These are phyloP conservation scores for Rosa persica DNA, from an alignment of 306 rosid genomes.

Conservation along the genomic window DNA sequence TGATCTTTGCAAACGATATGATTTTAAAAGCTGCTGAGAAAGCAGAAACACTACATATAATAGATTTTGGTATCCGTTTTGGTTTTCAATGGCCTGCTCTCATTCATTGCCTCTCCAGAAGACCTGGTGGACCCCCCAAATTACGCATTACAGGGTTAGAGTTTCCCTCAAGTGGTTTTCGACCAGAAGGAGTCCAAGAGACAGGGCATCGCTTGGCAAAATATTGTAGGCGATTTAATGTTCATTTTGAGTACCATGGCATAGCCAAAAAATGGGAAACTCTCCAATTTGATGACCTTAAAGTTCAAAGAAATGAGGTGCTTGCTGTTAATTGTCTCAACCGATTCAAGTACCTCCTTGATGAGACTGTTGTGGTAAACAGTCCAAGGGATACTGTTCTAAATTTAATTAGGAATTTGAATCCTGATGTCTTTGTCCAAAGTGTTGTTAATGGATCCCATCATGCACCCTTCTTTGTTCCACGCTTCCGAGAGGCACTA, in stretches of 20 bases:
- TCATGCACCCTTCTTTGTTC: conserved; percentile 58
- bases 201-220: conserved; percentile 41
- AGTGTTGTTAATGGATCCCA: conserved; percentile 43
- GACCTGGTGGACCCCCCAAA: conserved; percentile 73
- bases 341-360: conserved; percentile 49
- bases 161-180: conserved; percentile 40
- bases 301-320: conserved; percentile 42
- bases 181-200: conserved; percentile 35
- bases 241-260: conserved; percentile 51
- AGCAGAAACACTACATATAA: conserved; percentile 57
- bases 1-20: conserved; percentile 53
- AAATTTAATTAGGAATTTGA: conserved; percentile 37
- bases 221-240: conserved; percentile 31
- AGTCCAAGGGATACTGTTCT: conserved; percentile 62
- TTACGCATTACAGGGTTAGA: conserved; percentile 57
- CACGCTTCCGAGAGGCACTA: conserved; percentile 64
- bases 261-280: conserved; percentile 64
- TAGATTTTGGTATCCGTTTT: conserved; percentile 76
- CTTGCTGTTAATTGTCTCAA: conserved; percentile 45
- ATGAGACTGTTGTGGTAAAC: conserved; percentile 50
- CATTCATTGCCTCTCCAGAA: conserved; percentile 49
- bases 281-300: conserved; percentile 49
- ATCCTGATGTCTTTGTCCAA: conserved; percentile 49
- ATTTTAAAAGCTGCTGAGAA: conserved; percentile 47
- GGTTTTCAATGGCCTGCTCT: conserved; percentile 93